Conservation (phyloP, 1,139 yeast species). For the Torulaspora pretoriensis region DNA sequence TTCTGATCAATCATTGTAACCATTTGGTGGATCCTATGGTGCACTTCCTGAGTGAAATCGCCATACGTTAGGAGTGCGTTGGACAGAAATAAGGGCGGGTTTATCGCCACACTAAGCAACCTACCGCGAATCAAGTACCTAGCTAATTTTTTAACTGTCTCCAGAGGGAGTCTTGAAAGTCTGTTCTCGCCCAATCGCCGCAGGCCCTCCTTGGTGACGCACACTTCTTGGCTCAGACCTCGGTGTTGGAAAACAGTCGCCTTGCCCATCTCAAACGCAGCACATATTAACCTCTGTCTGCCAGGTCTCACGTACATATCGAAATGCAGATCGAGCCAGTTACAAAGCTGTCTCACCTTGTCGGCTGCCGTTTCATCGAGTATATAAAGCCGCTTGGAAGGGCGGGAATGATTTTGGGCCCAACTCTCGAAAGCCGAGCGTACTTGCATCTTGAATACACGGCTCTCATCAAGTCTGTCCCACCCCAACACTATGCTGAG, state of each 20-base stretch:
- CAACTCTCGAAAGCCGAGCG: conserved; percentile 10
- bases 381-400: neutral
- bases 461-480: conserved; percentile 15
- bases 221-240: conserved; percentile 11
- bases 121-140: conserved; percentile 12
- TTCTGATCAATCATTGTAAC: conserved; percentile 7
- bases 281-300: conserved; percentile 10
- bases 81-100: conserved; percentile 13
- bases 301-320: conserved; percentile 10
- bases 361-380: neutral
- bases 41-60: conserved; percentile 11
- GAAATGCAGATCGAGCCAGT: conserved; percentile 11
- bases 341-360: conserved; percentile 6
- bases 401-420: conserved; percentile 11
- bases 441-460: conserved; percentile 11
- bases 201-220: conserved; percentile 13
- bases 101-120: conserved; percentile 8
- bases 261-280: conserved; percentile 10
- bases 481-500: conserved; percentile 13
- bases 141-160: conserved; percentile 9
- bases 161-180: conserved; percentile 10
- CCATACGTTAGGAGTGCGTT: conserved; percentile 12
- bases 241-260: conserved; percentile 5
- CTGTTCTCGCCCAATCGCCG: conserved; percentile 10
- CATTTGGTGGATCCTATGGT: conserved; percentile 10